phyloP scores from a whole-genome alignment of 2,329 filamentous ascomycete genomes.

The Colletotrichum cereale region DNA sequence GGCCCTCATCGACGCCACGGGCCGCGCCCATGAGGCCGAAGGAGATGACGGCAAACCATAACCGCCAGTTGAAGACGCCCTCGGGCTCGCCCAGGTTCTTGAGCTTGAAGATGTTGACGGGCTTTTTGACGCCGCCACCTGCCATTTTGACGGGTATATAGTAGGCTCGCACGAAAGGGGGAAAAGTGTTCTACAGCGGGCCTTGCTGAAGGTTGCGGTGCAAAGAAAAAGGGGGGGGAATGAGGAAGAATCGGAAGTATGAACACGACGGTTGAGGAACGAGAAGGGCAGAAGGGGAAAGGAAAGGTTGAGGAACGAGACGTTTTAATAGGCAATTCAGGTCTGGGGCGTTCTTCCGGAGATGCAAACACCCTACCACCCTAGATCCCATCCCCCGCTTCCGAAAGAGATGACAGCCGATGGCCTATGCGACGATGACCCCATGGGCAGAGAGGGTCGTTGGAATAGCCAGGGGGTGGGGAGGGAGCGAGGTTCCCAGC shows the following conservation, averaged over 20 bases:
- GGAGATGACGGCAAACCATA: constrained; percentile 81
- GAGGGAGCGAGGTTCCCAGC: constrained; percentile 27
- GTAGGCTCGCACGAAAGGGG: constrained; percentile 17
- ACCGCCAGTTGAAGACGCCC: constrained; percentile 80
- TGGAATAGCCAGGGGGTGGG: constrained; percentile 3
- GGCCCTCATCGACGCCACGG: constrained; percentile 83
- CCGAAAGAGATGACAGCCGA: constrained; percentile 26
- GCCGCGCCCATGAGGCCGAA: constrained; percentile 83
- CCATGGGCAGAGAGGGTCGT: constrained; percentile 24
- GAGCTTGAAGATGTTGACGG: constrained; percentile 73
- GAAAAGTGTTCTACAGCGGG: background rate
- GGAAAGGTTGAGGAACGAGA: constrained; percentile 10
- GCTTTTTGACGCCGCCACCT: constrained; percentile 63
- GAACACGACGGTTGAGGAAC: constrained; percentile 33
- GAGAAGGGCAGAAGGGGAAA: background rate
- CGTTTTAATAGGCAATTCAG: constrained; percentile 29
- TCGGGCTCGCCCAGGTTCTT: constrained; percentile 74
- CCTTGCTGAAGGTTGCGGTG: background rate
- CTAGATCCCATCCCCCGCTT: constrained; percentile 21
- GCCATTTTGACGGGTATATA: constrained; percentile 26
- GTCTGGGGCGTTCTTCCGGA: background rate
- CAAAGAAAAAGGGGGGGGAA: background rate
- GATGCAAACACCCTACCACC: constrained; percentile 12
- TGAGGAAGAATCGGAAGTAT: constrained; percentile 13
- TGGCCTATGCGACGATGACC: constrained; percentile 27